phyloP scores from a whole-genome alignment of 495 filamentous ascomycete genomes.

The Bryoglossum gracile region DNA sequence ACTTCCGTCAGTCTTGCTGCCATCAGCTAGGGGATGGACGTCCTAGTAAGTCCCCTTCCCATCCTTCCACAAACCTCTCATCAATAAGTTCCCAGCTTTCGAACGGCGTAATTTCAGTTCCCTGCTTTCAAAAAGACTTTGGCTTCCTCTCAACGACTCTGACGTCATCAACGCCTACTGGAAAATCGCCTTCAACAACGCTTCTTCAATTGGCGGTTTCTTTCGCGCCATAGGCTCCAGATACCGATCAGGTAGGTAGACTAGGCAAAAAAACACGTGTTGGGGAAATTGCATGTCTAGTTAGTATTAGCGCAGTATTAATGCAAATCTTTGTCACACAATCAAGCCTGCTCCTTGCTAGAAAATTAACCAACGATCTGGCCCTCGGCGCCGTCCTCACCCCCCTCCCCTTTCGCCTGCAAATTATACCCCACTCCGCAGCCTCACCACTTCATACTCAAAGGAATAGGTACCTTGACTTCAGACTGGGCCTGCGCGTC shows the following conservation, averaged over 20 bases:
- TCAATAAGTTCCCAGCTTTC: slow-evolving; percentile 22
- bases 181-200: slow-evolving; percentile 16
- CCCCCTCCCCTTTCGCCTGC: slow-evolving; percentile 25
- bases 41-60: slow-evolving; percentile 1
- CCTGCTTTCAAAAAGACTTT: slow-evolving; percentile 38
- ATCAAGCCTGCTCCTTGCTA: slow-evolving; percentile 52
- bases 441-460: slow-evolving; percentile 43
- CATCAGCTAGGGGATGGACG: slow-evolving; percentile 15
- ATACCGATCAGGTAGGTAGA: slow-evolving; percentile 7
- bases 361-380: slow-evolving; percentile 27
- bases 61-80: background rate
- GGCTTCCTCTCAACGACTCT: slow-evolving; percentile 30
- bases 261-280: slow-evolving; percentile 9
- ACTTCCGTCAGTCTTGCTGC: slow-evolving; percentile 7
- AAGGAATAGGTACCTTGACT: slow-evolving; percentile 28
- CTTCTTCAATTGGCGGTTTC: slow-evolving; percentile 9
- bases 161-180: slow-evolving; percentile 13
- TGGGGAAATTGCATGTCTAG: slow-evolving; percentile 2
- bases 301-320: slow-evolving; percentile 38
- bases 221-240: slow-evolving; percentile 12
- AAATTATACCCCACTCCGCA: slow-evolving; percentile 57
- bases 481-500: slow-evolving; percentile 37
- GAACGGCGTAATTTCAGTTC: slow-evolving; percentile 25
- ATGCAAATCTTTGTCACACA: slow-evolving; percentile 54
- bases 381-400: slow-evolving; percentile 11